These are phyloP conservation scores for Xylariaceae sp. DNA, from an alignment of 2,329 filamentous ascomycete genomes.

Conservation along the genomic window DNA sequence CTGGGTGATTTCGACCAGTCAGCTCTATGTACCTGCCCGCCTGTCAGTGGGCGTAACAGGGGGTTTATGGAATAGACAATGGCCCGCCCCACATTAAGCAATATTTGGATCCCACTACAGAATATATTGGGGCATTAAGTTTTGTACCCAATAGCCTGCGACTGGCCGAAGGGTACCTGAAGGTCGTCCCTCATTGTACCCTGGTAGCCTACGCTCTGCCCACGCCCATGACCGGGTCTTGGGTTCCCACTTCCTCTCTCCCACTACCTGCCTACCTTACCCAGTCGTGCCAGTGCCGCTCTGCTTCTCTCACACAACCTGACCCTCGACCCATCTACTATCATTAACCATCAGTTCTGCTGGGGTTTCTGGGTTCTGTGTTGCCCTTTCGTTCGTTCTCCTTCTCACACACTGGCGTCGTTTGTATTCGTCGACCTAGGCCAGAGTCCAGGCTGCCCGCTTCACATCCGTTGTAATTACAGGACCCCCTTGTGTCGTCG, in stretches of 20 bases:
- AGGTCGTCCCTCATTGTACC: slow-evolving; percentile 11
- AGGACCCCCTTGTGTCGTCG: slow-evolving; percentile 5
- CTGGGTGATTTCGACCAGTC: slow-evolving; percentile 18
- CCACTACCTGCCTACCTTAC: slow-evolving; percentile 7
- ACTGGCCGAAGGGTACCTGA: slow-evolving; percentile 12
- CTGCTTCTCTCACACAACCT: slow-evolving; percentile 20
- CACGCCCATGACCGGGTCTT: slow-evolving; percentile 15
- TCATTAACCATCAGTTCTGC: slow-evolving; percentile 15
- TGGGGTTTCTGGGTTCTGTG: slow-evolving; percentile 9
- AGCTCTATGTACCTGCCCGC: slow-evolving; percentile 20
- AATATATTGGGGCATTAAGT: slow-evolving; percentile 27
- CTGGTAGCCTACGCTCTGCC: no score
- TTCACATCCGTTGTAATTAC: slow-evolving; percentile 9
- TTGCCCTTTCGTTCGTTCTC: slow-evolving; percentile 2
- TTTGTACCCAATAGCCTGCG: slow-evolving; percentile 26
- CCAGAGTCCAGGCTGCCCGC: slow-evolving; percentile 1
- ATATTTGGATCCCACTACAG: slow-evolving; percentile 30
- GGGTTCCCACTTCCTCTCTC: slow-evolving; percentile 18
- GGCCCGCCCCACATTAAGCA: slow-evolving; percentile 25
- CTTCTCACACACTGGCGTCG: slow-evolving; percentile 1
- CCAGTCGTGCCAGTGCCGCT: slow-evolving; percentile 17
- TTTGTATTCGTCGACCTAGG: slow-evolving; percentile 1
- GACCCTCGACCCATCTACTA: slow-evolving; percentile 23
- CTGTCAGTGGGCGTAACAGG: slow-evolving; percentile 17
- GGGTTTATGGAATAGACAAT: slow-evolving; percentile 15